A percentile compares a stretch with the other conserved stretches of the same genome.
Evolutionary conservation across 148 eudicot genomes (phyloP).

Genomic region (Diospyros lotus): DNA sequence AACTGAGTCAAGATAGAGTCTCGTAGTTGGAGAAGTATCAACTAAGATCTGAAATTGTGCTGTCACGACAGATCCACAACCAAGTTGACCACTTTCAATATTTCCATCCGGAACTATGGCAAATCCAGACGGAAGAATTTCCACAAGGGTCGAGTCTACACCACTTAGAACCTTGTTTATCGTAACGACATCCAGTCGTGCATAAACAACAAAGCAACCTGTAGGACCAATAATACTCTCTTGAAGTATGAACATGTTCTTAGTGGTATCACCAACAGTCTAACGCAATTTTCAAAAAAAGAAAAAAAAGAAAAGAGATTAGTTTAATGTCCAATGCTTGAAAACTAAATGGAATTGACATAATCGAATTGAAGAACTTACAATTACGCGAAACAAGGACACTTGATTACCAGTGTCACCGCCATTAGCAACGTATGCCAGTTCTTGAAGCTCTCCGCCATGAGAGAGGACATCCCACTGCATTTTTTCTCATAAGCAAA

Average conservation of each 20-base stretch:
- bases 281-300: neutral
- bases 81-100: no score
- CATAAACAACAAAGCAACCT: neutral
- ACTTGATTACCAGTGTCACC: constrained; percentile 34
- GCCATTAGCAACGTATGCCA: constrained; percentile 41
- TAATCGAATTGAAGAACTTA: constrained; percentile 21
- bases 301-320: neutral
- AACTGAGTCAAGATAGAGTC: neutral
- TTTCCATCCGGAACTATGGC: neutral
- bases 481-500: neutral
- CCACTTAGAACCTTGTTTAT: neutral
- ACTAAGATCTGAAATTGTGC: neutral
- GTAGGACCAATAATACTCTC: neutral
- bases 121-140: constrained; percentile 2
- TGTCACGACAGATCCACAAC: constrained; percentile 1
- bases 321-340: neutral
- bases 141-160: neutral
- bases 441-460: constrained; percentile 44
- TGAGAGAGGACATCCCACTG: constrained; percentile 47
- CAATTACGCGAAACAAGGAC: constrained; percentile 51
- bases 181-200: neutral
- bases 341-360: no score
- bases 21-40: neutral
- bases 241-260: neutral
- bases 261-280: neutral